Evolutionary conservation across 1,139 yeast species (phyloP).

Genomic region (Yarrowia galli): DNA sequence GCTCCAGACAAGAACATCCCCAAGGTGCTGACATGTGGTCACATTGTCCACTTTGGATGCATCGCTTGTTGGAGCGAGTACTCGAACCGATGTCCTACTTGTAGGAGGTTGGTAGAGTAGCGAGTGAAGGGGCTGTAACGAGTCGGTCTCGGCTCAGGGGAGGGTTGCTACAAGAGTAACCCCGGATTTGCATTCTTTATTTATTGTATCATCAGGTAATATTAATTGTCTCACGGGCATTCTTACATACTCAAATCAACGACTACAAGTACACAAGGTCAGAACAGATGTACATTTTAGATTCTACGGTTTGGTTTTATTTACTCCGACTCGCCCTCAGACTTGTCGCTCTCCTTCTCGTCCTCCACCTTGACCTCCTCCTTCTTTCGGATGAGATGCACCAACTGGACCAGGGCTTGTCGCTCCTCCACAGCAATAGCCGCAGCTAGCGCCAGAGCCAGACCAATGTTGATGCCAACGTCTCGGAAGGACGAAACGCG

Average conservation of each 20-base stretch:
- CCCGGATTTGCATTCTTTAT: constrained; percentile 7
- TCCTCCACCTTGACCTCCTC: constrained; percentile 16
- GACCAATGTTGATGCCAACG: constrained; percentile 26
- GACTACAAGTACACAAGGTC: neutral
- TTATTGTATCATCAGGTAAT: constrained; percentile 20
- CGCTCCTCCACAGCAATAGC: constrained; percentile 36
- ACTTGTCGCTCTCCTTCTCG: constrained; percentile 21
- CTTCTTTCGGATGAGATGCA: constrained; percentile 28
- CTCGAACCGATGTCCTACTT: constrained; percentile 57
- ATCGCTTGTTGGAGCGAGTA: constrained; percentile 84
- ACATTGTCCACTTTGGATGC: constrained; percentile 80
- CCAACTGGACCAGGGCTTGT: constrained; percentile 37
- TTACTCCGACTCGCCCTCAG: constrained; percentile 30
- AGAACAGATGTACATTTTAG: constrained; percentile 15
- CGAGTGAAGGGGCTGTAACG: neutral
- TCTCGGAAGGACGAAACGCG: constrained; percentile 6
- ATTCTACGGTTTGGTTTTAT: neutral
- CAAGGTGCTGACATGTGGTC: constrained; percentile 76
- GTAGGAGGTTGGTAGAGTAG: constrained; percentile 41
- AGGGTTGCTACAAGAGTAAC: neutral
- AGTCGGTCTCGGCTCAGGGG: neutral
- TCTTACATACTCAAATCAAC: no score
- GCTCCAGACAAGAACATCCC: constrained; percentile 47
- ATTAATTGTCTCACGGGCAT: neutral
- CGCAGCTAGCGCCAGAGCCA: constrained; percentile 33